phyloP scores from a whole-genome alignment of 2,329 filamentous ascomycete genomes.

The Fusarium vanettenii region DNA sequence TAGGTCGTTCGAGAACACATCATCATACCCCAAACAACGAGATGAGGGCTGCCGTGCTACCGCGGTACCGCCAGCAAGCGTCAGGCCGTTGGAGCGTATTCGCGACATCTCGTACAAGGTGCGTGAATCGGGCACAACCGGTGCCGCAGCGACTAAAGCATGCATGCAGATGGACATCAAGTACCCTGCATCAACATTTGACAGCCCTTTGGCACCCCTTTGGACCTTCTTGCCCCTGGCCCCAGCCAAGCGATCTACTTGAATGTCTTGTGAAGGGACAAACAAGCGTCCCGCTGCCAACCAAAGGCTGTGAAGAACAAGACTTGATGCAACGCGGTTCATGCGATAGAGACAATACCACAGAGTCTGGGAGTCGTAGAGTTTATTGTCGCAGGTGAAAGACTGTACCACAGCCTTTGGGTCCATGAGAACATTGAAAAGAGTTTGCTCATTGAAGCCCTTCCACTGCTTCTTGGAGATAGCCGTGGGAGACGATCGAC shows the following conservation, averaged over 20 bases:
- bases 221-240: slow-evolving; percentile 48
- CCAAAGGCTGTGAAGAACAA: slow-evolving; percentile 75
- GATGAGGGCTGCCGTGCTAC: slow-evolving; percentile 59
- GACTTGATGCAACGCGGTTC: slow-evolving; percentile 65
- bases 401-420: slow-evolving; percentile 66
- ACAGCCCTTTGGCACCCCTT: slow-evolving; percentile 51
- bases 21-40: slow-evolving; percentile 70
- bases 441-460: slow-evolving; percentile 70
- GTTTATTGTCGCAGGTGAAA: slow-evolving; percentile 64
- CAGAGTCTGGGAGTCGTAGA: slow-evolving; percentile 70
- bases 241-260: slow-evolving; percentile 50
- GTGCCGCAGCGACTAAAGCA: slow-evolving; percentile 69
- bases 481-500: neutral
- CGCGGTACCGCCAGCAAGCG: slow-evolving; percentile 59
- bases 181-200: slow-evolving; percentile 62
- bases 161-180: slow-evolving; percentile 72
- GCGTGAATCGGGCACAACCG: slow-evolving; percentile 59
- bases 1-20: slow-evolving; percentile 71
- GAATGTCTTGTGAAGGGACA: slow-evolving; percentile 60
- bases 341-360: slow-evolving; percentile 73
- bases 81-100: slow-evolving; percentile 65
- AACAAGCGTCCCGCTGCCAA: slow-evolving; percentile 69
- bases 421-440: slow-evolving; percentile 72
- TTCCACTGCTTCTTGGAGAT: slow-evolving; percentile 62
- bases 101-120: slow-evolving; percentile 70